These are phyloP conservation scores for Sordariomycetes sp. DNA, from an alignment of 2,329 filamentous ascomycete genomes.

Conservation along the genomic window DNA sequence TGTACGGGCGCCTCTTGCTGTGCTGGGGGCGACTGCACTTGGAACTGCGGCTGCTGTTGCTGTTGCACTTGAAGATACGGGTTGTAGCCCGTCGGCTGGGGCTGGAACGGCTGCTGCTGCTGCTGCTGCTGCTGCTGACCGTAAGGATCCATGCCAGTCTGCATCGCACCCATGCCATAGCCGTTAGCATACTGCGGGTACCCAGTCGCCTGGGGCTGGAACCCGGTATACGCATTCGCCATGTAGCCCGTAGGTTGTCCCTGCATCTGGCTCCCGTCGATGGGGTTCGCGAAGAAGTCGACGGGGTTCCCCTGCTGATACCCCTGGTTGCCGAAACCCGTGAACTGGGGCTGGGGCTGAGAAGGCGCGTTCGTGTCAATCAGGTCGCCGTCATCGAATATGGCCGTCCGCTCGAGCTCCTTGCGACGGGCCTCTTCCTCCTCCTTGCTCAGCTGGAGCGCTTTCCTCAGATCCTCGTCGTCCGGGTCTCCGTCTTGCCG, in stretches of 20 bases:
- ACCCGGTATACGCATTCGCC: conserved; percentile 41
- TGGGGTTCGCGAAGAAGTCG: conserved; percentile 93
- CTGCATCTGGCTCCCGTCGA: conserved; percentile 64
- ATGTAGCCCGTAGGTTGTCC: conserved; percentile 68
- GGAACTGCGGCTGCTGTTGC: conserved; percentile 17
- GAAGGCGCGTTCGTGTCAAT: conserved; percentile 24
- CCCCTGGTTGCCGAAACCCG: conserved; percentile 81
- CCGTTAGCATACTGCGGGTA: conserved; percentile 49
- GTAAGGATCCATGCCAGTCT: conserved; percentile 50
- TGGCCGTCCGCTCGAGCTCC: conserved; percentile 66
- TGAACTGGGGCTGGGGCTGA: conserved; percentile 54
- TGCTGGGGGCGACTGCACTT: conserved; percentile 25
- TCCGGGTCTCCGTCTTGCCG: conserved; percentile 37
- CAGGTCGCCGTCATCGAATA: conserved; percentile 73
- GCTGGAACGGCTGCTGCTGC: conserved; percentile 30
- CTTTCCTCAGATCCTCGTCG: conserved; percentile 87
- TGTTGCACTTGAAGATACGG: conserved; percentile 31
- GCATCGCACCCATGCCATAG: conserved; percentile 51
- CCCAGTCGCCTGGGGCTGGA: conserved; percentile 32
- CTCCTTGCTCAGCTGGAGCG: conserved; percentile 85
- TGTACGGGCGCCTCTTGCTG: conserved; percentile 50
- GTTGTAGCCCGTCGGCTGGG: conserved; percentile 37
- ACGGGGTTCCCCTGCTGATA: conserved; percentile 95
- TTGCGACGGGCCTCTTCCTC: conserved; percentile 83
- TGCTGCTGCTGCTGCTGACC: conserved; percentile 36